phyloP scores from a whole-genome alignment of 768 basidiomycete genomes.

The Auricularia sp. region DNA sequence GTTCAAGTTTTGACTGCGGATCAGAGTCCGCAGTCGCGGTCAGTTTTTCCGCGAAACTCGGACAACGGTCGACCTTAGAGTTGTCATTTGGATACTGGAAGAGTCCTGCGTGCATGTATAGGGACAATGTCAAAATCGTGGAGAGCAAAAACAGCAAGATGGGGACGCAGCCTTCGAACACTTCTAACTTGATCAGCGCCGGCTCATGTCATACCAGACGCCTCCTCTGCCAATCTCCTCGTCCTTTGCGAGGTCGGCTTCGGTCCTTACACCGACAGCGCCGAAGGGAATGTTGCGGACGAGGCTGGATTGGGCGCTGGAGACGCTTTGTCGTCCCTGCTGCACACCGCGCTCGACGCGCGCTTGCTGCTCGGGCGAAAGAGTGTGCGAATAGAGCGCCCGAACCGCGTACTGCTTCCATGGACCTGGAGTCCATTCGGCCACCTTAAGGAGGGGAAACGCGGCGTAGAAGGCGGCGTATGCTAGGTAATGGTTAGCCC shows the following conservation, averaged over 20 bases:
- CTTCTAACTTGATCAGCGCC: neutral
- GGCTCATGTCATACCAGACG: constrained; percentile 1
- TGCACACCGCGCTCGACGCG: constrained; percentile 2
- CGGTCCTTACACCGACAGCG: constrained; percentile 10
- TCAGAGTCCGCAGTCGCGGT: no score
- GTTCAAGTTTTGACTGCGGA: no score
- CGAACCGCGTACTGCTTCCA: constrained; percentile 8
- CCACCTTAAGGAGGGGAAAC: constrained; percentile 10
- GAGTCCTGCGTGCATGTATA: no score
- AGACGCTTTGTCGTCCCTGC: constrained; percentile 3
- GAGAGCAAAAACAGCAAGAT: no score
- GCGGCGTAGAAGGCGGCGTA: constrained; percentile 10
- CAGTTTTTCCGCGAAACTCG: no score
- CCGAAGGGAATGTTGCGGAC: constrained; percentile 9
- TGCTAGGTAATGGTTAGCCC: neutral
- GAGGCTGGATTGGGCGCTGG: constrained; percentile 6
- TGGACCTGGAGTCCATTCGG: constrained; percentile 10
- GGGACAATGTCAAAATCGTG: no score
- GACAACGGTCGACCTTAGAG: no score
- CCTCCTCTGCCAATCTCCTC: constrained; percentile 8
- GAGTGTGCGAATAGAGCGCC: constrained; percentile 5
- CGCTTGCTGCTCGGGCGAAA: constrained; percentile 6
- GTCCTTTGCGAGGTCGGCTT: constrained; percentile 10
- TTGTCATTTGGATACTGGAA: no score
- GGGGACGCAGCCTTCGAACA: neutral